Evolutionary conservation across 2,329 filamentous ascomycete genomes (phyloP).

Genomic region (Arthroderma sp.): DNA sequence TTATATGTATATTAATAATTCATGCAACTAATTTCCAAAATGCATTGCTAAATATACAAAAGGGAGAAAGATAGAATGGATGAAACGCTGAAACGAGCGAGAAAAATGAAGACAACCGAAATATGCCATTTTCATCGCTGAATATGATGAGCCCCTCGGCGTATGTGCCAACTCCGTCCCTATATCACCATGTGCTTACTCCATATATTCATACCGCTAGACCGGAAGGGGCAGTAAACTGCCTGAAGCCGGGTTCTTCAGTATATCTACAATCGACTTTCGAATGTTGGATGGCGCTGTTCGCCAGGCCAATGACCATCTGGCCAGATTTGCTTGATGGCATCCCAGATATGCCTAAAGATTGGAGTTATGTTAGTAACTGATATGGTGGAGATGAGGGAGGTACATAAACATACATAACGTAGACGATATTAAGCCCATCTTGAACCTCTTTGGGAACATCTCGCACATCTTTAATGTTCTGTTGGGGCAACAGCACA

Average conservation of each 20-base stretch:
- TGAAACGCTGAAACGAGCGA: neutral
- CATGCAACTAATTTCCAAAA: neutral
- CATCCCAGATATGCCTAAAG: constrained; percentile 80
- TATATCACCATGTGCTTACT: neutral
- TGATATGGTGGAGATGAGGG: constrained; percentile 9
- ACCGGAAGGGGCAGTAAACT: neutral
- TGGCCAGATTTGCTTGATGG: constrained; percentile 82
- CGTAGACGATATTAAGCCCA: constrained; percentile 77
- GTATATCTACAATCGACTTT: constrained; percentile 58
- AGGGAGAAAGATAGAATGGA: neutral
- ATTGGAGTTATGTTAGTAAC: constrained; percentile 14
- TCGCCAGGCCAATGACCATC: constrained; percentile 73
- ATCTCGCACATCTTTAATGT: constrained; percentile 85
- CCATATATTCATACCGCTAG: neutral
- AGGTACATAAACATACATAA: constrained; percentile 51
- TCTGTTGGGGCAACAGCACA: constrained; percentile 74
- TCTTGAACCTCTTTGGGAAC: constrained; percentile 79
- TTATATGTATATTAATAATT: neutral
- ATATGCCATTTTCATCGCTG: neutral
- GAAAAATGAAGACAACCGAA: neutral
- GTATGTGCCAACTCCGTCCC: neutral
- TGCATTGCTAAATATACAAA: constrained; percentile 5
- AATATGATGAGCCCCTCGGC: constrained; percentile 2
- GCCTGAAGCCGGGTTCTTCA: neutral
- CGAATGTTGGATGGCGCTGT: constrained; percentile 55